Evolutionary conservation across 768 basidiomycete species (phyloP), one percentile per base, ranked within the genome.

Genomic region (Mycena galericulata): DNA sequence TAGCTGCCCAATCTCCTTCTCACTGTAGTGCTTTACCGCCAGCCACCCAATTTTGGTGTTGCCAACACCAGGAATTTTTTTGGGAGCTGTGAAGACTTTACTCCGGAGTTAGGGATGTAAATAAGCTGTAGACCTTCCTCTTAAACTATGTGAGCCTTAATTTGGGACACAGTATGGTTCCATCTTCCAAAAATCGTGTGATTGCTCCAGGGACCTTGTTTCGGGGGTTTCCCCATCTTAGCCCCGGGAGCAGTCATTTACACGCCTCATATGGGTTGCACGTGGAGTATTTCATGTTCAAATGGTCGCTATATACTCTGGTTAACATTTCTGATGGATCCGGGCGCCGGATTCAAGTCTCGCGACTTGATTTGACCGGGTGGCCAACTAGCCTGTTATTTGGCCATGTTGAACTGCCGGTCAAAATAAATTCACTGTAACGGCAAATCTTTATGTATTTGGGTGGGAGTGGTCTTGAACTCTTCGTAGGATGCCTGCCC

Each of bases 371-470:
- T n/a, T 36, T 36, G 34, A 36, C 34, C 14, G 34, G 34, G 34
- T 36, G 34, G 26, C 47, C 49, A 51, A 30, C 49, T 30, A 20
- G 29, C 49, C 49, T 51, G 49, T 30, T 51, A 51, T 51, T 51
- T 51, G 49, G 5, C 17, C 49, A 29, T 51, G 49, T 51, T 51
- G 49, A 51, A 51, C 49, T 32, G 30, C 22, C 17, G 49, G 9
- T 29, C 49, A 11, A 51, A 51, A 32, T 3, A 32, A 51, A 51
- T 51, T 51, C 29, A 51, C 49, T 51, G 49, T 32, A 18, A 30
- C 26, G 30, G 26, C 12, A 51, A 51, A 30, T 29, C 27, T 20
- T 51, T 20, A 32, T 10, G 20, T 51, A 32, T 51, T 30, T 51
- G 49, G 29, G 29, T 51, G 47, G 47, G 24, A 49, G 49, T 51